phyloP scores from a whole-genome alignment of 805 yeast genomes.

The Barnettozyma botsteinii region DNA sequence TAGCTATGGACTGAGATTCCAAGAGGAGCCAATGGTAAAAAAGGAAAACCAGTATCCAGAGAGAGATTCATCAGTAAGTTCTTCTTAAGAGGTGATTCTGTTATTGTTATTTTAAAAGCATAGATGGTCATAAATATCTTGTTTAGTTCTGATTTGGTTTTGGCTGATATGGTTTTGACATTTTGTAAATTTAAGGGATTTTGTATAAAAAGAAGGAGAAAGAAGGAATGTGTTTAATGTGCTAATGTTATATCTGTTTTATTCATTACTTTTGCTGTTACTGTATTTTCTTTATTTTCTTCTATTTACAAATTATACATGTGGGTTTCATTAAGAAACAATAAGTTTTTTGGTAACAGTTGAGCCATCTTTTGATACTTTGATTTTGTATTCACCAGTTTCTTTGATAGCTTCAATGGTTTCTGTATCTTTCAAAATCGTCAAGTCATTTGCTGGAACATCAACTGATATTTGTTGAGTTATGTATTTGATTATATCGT shows the following conservation, averaged over 20 bases:
- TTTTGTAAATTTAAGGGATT: background rate
- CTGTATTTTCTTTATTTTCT: background rate
- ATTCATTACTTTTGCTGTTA: too few species aligned
- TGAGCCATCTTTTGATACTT: slow-evolving; percentile 13
- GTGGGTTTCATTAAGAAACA: slow-evolving; percentile 5
- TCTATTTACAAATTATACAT: slow-evolving; percentile 3
- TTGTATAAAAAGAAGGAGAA: background rate
- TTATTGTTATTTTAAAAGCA: slow-evolving; percentile 68
- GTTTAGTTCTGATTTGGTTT: background rate
- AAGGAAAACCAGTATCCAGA: slow-evolving; percentile 56
- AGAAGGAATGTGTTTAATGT: background rate
- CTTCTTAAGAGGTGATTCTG: slow-evolving; percentile 94
- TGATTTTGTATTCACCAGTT: slow-evolving; percentile 17
- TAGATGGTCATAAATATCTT: background rate
- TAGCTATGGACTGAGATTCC: slow-evolving; percentile 59
- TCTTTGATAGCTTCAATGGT: slow-evolving; percentile 11
- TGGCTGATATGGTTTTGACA: background rate
- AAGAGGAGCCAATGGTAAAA: slow-evolving; percentile 60
- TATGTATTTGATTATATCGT: slow-evolving; percentile 11
- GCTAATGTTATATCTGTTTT: background rate
- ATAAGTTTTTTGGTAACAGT: slow-evolving; percentile 15
- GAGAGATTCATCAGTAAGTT: slow-evolving; percentile 84
- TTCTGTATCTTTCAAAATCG: slow-evolving; percentile 3
- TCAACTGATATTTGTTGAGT: slow-evolving; percentile 9
- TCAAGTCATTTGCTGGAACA: slow-evolving; percentile 18